Base-by-base conservation (phyloP, 352 stramenopile genomes). In the Globisporangium cederbergense region DNA sequence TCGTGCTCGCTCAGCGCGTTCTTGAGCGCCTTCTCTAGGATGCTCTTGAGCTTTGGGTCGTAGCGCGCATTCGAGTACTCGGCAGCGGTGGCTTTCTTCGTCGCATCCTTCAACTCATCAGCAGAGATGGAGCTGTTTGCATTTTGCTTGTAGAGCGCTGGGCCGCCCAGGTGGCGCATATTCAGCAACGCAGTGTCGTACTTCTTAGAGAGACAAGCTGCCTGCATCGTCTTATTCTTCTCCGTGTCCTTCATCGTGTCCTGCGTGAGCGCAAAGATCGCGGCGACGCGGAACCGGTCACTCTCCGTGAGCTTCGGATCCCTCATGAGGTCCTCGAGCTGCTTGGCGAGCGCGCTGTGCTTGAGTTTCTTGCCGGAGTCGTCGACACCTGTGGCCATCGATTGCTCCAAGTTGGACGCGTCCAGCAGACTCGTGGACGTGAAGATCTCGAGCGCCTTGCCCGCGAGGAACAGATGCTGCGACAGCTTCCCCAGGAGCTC, bases 401-500 rank as follows among this genome's bases (percentile, higher is more conserved):
- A 98, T 71, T 99, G 96, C 68, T 99, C 97, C 49, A 98, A 72
- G 54, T 98, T 96, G 16, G 83, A 96, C 0, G 97, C 77, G 20
- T 98, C 89, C 34, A 98, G 65, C 7, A 99, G 66, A 40, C 75
- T 78, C 14, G 80, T 76, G 9, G 88, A 89, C 6, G 90, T 97
- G 66, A 98, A 98, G 7, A 83, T 79, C 51, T 97, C 92, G 89
- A 99, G 98, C 42, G 90, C 97, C 68, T 97, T 94, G 30, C 95
- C 91, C 0, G 96, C 86, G 60, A 99, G 82, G 54, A 93, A 92
- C 74, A 99, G 86, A 65, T 99, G 96, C 72, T 98, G 91, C 0
- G 83, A 95, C 9, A 99, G 73, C 52, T 98, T 98, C 0, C 89
- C 89, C 67, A 98, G 91, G 59, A 98, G 94, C 76, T 98, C 92